Conservation (phyloP, 345 rosid species). For the Lumnitzera littorea region DNA sequence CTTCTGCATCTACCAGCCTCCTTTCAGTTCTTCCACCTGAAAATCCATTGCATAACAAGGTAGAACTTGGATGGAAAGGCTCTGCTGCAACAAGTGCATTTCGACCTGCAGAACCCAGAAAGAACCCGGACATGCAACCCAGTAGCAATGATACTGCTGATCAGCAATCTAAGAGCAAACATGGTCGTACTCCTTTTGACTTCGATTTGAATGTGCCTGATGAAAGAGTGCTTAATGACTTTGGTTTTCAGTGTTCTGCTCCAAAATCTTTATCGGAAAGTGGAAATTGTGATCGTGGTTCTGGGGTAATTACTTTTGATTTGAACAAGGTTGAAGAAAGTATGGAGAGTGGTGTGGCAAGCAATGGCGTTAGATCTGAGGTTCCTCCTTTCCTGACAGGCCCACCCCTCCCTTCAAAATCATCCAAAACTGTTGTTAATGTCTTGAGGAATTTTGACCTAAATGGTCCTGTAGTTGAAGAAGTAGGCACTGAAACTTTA, state of each 20-base stretch:
- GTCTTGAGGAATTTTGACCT: too few species aligned
- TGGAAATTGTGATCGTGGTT: conserved; percentile 21
- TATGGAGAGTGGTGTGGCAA: conserved; percentile 32
- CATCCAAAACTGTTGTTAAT: too few species aligned
- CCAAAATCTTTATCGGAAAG: conserved; percentile 25
- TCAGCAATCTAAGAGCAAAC: conserved; percentile 29
- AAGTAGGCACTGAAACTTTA: too few species aligned
- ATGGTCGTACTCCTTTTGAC: conserved; percentile 46
- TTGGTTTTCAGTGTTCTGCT: conserved; percentile 32
- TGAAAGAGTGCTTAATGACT: conserved; percentile 67
- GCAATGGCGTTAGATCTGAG: conserved; percentile 32
- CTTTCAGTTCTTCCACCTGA: conserved; percentile 71
- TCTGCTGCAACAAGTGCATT: conserved; percentile 98
- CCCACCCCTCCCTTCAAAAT: conserved; percentile 30
- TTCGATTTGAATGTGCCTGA: conserved; percentile 82
- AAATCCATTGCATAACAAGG: conserved; percentile 54
- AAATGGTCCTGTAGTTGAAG: too few species aligned
- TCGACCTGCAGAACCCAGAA: conserved; percentile 92
- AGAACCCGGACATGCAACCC: conserved; percentile 31
- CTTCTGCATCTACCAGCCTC: conserved; percentile 38
- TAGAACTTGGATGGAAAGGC: conserved; percentile 88
- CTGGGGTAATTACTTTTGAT: conserved; percentile 80
- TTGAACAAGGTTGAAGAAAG: conserved; percentile 65
- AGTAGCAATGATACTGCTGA: conserved; percentile 16
- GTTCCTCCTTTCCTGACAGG: conserved; percentile 22